A percentile compares a stretch with the other conserved stretches of the same genome.
phyloP scores from a whole-genome alignment of 176 grass and related monocot species.

The Themeda triandra region DNA sequence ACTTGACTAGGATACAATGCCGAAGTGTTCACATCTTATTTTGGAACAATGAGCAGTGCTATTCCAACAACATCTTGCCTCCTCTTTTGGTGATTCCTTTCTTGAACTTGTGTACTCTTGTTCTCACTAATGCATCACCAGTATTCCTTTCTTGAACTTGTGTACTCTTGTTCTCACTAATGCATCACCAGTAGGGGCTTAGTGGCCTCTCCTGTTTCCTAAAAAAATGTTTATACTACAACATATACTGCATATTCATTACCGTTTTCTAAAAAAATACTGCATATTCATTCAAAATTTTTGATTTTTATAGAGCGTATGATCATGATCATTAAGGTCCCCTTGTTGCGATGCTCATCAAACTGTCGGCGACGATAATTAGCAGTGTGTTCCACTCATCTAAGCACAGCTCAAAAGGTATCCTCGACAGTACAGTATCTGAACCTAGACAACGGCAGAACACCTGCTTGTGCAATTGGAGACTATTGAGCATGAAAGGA shows the following conservation, averaged over 20 bases:
- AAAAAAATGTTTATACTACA: not conserved
- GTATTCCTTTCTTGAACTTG: not conserved
- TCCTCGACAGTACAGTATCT: not conserved
- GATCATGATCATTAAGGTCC: not conserved
- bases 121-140: not conserved
- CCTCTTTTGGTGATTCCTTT: not conserved
- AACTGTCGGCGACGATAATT: constrained; percentile 40
- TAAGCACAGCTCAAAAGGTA: constrained; percentile 40
- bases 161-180: not conserved
- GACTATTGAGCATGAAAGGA: constrained; percentile 10
- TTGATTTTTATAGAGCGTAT: not conserved
- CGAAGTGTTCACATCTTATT: constrained; percentile 22
- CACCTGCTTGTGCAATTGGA: not conserved
- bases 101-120: not conserved
- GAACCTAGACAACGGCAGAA: not conserved
- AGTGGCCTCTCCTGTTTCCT: not conserved
- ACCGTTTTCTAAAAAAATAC: not conserved
- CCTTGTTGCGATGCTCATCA: constrained; percentile 12
- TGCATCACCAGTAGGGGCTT: too few species aligned
- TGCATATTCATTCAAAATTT: not conserved
- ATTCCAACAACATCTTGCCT: not conserved
- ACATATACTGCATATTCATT: not conserved
- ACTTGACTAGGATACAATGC: not conserved
- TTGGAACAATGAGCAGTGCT: not conserved
- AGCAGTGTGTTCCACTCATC: constrained; percentile 31